These are phyloP conservation scores for Fusarium tricinctum DNA, from an alignment of 2,329 filamentous ascomycete species.

Conservation along the genomic window DNA sequence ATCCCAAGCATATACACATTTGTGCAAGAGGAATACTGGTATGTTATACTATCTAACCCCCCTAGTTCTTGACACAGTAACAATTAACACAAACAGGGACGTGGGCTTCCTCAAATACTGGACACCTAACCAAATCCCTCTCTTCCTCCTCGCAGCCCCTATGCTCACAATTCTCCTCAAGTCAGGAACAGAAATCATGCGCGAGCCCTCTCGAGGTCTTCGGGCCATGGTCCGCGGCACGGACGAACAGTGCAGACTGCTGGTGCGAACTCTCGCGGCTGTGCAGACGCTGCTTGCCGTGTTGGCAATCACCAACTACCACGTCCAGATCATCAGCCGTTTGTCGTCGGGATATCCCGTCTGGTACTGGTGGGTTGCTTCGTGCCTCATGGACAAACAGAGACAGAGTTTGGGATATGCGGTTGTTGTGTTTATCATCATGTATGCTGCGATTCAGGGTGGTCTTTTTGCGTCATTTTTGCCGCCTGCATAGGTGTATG, in stretches of 20 bases:
- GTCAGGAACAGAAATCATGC: slow-evolving; percentile 67
- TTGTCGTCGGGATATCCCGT: slow-evolving; percentile 89
- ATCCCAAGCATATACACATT: slow-evolving; percentile 91
- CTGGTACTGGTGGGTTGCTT: slow-evolving; percentile 88
- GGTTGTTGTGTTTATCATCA: slow-evolving; percentile 76
- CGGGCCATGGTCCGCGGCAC: slow-evolving; percentile 9
- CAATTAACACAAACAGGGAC: slow-evolving; percentile 71
- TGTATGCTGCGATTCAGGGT: slow-evolving; percentile 87
- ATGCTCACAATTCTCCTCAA: slow-evolving; percentile 74
- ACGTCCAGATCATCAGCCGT: slow-evolving; percentile 94
- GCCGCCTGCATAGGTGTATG: slow-evolving; percentile 78
- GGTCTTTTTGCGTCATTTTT: slow-evolving; percentile 90
- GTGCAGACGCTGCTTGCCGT: slow-evolving; percentile 79
- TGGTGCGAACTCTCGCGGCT: slow-evolving; percentile 73
- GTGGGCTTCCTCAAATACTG: slow-evolving; percentile 91
- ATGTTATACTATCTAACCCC: slow-evolving; percentile 56
- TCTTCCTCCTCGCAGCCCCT: slow-evolving; percentile 87
- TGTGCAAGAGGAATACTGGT: slow-evolving; percentile 94
- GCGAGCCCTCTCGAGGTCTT: slow-evolving; percentile 37
- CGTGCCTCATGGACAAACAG: slow-evolving; percentile 56
- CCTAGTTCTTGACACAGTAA: slow-evolving; percentile 1
- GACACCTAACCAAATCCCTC: slow-evolving; percentile 85
- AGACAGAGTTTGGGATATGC: slow-evolving; percentile 52
- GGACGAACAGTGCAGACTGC: slow-evolving; percentile 37
- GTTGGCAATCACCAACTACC: slow-evolving; percentile 83